phyloP scores from a whole-genome alignment of 352 stramenopile genomes.

The Globisporangium abappressorium region DNA sequence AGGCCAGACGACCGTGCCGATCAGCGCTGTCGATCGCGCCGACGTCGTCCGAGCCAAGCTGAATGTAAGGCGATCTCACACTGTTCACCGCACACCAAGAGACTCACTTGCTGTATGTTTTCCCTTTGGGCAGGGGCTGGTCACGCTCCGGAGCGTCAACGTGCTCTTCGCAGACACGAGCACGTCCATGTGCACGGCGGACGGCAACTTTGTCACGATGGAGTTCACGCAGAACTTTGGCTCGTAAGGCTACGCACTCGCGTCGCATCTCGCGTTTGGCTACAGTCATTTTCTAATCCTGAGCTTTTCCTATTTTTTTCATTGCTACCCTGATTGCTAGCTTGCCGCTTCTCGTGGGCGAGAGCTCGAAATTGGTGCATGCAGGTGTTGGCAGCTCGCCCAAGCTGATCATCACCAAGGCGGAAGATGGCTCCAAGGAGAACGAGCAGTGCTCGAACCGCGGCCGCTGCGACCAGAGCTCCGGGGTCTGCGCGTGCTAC shows the following conservation, averaged over 20 bases:
- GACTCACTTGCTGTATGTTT: not conserved
- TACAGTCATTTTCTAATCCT: not conserved
- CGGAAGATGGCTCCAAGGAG: constrained; percentile 88
- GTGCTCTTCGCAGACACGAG: constrained; percentile 54
- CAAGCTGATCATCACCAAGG: constrained; percentile 45
- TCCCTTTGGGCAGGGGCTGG: constrained; percentile 32
- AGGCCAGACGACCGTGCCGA: constrained; percentile 62
- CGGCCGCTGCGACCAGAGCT: constrained; percentile 61
- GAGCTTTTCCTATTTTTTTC: not conserved
- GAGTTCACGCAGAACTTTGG: constrained; percentile 84
- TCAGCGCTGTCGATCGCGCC: constrained; percentile 56
- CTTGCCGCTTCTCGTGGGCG: constrained; percentile 73
- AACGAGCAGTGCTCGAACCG: constrained; percentile 81
- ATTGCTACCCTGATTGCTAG: constrained; percentile 13
- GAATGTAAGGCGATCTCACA: constrained; percentile 34
- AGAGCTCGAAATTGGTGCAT: constrained; percentile 52
- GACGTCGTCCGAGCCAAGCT: constrained; percentile 65
- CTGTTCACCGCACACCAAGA: no score
- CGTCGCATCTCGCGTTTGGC: no score
- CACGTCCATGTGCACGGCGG: constrained; percentile 59
- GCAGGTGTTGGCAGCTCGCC: constrained; percentile 47
- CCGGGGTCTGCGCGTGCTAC: constrained; percentile 87
- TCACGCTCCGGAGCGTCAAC: constrained; percentile 54
- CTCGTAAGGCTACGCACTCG: constrained; percentile 22
- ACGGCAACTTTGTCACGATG: constrained; percentile 67